Percentiles rank a stretch among this genome's conserved stretches.
These are phyloP conservation scores for Penicillium roqueforti DNA, from an alignment of 495 filamentous ascomycete species.

Conservation along the genomic window DNA sequence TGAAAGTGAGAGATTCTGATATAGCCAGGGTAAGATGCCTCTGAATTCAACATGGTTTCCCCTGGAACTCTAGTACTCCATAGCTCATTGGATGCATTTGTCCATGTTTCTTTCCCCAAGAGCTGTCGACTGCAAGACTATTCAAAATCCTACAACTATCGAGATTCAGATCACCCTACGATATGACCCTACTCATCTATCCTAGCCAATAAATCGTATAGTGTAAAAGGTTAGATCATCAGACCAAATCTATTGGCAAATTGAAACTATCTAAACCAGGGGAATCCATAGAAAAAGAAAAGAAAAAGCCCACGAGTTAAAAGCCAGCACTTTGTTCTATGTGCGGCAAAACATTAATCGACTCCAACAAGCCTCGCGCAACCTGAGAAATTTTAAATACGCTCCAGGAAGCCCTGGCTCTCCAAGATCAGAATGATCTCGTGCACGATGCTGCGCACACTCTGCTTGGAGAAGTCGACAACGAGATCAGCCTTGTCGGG, in stretches of 20 bases:
- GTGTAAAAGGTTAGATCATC: background rate
- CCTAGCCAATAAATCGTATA: background rate
- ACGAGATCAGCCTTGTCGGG: slow-evolving; percentile 77
- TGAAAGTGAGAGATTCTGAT: slow-evolving; percentile 2
- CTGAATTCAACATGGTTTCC: slow-evolving; percentile 16
- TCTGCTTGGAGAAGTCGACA: slow-evolving; percentile 80
- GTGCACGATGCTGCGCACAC: slow-evolving; percentile 88
- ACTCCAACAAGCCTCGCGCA: slow-evolving; percentile 12
- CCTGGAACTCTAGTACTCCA: background rate
- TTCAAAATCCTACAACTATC: too few species aligned
- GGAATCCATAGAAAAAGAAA: slow-evolving; percentile 24
- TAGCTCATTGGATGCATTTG: background rate
- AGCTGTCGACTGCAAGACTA: background rate
- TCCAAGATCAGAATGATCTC: slow-evolving; percentile 94
- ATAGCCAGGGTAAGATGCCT: slow-evolving; percentile 11
- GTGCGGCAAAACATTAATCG: slow-evolving; percentile 12
- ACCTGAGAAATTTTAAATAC: slow-evolving; percentile 22
- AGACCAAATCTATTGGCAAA: slow-evolving; percentile 12
- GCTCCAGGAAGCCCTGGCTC: slow-evolving; percentile 69
- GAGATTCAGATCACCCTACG: too few species aligned
- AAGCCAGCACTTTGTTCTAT: slow-evolving; percentile 22
- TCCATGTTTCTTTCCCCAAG: background rate
- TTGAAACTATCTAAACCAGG: slow-evolving; percentile 20
- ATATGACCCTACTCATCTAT: background rate
- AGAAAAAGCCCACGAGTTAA: slow-evolving; percentile 17